Percentiles rank a stretch among this genome's conserved stretches.
These are phyloP conservation scores for Immersiporthe knoxdaviesiana DNA, from an alignment of 2,329 filamentous ascomycete genomes.

Conservation along the genomic window DNA sequence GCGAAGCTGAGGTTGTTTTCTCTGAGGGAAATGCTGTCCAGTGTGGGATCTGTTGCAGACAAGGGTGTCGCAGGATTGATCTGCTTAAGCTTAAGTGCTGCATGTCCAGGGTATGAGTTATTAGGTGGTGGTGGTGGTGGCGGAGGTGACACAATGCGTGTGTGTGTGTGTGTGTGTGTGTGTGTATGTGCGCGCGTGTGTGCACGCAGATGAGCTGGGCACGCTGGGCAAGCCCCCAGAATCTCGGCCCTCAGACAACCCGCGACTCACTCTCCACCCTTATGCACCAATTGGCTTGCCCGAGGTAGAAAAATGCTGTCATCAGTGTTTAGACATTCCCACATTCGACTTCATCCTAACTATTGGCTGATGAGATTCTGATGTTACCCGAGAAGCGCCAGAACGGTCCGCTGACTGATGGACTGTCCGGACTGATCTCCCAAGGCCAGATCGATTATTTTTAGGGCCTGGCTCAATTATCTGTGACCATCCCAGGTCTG, in stretches of 20 bases:
- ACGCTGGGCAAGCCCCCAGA: slow-evolving; percentile 16
- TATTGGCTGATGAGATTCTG: slow-evolving; percentile 12
- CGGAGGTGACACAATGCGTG: not conserved
- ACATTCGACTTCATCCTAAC: not conserved
- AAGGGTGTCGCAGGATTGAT: slow-evolving; percentile 1
- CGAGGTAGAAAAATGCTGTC: not conserved
- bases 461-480: slow-evolving; percentile 13
- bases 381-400: slow-evolving; percentile 9
- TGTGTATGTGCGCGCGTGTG: not conserved
- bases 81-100: slow-evolving; percentile 18
- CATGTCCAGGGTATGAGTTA: not conserved
- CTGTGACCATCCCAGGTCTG: not conserved
- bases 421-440: slow-evolving; percentile 14
- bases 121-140: slow-evolving; percentile 11
- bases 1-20: not conserved
- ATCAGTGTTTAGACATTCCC: slow-evolving; percentile 15
- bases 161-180: not conserved
- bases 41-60: not conserved
- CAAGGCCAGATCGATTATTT: slow-evolving; percentile 19
- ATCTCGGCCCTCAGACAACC: slow-evolving; percentile 12
- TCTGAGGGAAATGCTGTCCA: slow-evolving; percentile 6
- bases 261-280: slow-evolving; percentile 6
- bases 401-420: not conserved
- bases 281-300: not conserved
- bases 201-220: slow-evolving; percentile 15